Base-by-base conservation (phyloP, 2,329 filamentous ascomycete species). In the Magnaporthiopsis incrustans region DNA sequence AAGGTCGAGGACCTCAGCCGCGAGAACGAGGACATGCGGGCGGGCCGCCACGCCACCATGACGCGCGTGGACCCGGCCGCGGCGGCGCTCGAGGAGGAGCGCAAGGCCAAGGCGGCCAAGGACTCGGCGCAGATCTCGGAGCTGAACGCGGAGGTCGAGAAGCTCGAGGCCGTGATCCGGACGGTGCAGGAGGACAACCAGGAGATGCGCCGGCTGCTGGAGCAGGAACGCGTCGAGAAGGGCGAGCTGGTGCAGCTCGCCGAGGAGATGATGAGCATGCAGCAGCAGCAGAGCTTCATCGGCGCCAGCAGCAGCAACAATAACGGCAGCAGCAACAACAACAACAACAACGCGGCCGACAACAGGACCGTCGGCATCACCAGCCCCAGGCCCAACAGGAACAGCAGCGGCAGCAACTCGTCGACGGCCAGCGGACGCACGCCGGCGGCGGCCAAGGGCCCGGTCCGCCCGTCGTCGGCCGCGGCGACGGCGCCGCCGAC, bases 191-290 rank as follows among this genome's bases (percentile, higher is more conserved):
- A 81, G 5, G 89, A 94, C 69, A 91, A 92, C 68, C 81, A 84
- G 38, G 80, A 84, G 44, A 79, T 93, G 32, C 78, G 88, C 44
- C 75, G 78, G 25, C 82, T 90, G 69, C 81, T 95, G 10, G 87
- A 92, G 73, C 80, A 83, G 66, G 91, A 95, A 77, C 83, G 91
- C 8, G 84, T 92, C 26, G 91, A 95, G 77, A 94, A 95, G 80
- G 89, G 90, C 63, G 91, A 94, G 76, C 80, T 95, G 56, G 91
- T 95, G 50, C 85, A 87, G 64, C 83, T 92, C 6, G 91, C 91
- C 1, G 91, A 95, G 74, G 91, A 95, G 78, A 90, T 95, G 87
- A 88, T 95, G 77, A 80, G 81, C 62, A 86, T 94, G 27, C 27
- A 30, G 27, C 27, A 30, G 76, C 81, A 79, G 67, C 70, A 86